phyloP scores from a whole-genome alignment of 306 rosid species.

The Fagus crenata region DNA sequence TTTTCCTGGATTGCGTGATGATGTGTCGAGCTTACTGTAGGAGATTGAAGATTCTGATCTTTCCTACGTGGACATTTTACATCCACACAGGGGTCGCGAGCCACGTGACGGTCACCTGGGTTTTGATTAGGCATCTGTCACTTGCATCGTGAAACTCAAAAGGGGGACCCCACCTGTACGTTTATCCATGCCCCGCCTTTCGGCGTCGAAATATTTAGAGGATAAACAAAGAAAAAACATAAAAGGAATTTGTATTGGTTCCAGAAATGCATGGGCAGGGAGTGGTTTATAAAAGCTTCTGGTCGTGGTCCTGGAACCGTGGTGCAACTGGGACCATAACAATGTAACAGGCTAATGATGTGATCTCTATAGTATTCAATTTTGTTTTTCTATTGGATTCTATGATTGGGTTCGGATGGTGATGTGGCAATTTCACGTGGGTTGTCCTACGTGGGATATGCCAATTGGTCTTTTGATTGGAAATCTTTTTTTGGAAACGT shows the following conservation, averaged over 20 bases:
- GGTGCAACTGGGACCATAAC: no score
- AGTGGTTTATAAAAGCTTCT: neutral
- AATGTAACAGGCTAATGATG: no score
- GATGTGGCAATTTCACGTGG: slow-evolving; percentile 30
- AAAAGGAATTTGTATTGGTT: neutral
- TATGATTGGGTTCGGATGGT: neutral
- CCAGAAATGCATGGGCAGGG: slow-evolving; percentile 10
- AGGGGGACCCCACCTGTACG: neutral
- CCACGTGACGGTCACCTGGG: slow-evolving; percentile 49
- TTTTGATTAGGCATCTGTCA: neutral
- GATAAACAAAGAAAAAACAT: neutral
- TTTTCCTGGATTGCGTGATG: slow-evolving; percentile 18
- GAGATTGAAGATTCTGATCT: slow-evolving; percentile 15
- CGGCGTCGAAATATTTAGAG: neutral
- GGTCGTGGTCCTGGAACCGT: no score
- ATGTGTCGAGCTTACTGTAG: slow-evolving; percentile 6
- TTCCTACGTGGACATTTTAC: slow-evolving; percentile 33
- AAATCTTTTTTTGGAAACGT: slow-evolving; percentile 20
- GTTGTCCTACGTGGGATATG: slow-evolving; percentile 8
- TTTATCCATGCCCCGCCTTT: slow-evolving; percentile 1
- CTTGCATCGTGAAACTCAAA: neutral
- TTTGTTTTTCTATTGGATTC: no score
- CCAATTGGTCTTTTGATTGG: no score
- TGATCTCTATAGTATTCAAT: no score
- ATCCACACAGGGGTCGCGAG: slow-evolving; percentile 20